Base-by-base conservation (phyloP, 2,329 filamentous ascomycete genomes). In the Penicillium brasilianum region DNA sequence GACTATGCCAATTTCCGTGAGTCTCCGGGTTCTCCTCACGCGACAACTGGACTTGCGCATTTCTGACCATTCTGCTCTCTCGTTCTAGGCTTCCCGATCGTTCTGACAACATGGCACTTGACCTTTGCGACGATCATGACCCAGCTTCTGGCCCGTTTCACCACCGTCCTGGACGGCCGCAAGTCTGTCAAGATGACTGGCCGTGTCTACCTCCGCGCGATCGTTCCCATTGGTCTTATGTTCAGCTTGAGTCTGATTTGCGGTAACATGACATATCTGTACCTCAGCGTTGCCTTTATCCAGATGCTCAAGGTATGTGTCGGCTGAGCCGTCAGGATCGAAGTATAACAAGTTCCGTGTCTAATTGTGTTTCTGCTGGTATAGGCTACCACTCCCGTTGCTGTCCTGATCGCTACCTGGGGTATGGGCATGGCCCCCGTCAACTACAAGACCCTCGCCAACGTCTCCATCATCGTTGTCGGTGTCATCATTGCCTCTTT, bases 171-270 rank as follows among this genome's bases (percentile, higher is more conserved):
- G 66, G 95, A 99, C 81, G 93, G 93, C 69, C 89, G 95, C 72
- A 97, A 97, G 83, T 91, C 90, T 46, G 93, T 98, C 62, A 96
- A 96, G 83, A 98, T 99, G 94, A 98, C 92, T 30, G 92, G 92
- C 69, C 90, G 90, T 66, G 89, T 98, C 72, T 98, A 98, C 79
- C 83, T 98, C 62, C 89, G 93, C 69, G 93, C 93, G 46, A 97
- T 98, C 69, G 89, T 97, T 36, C 94, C 94, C 59, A 97, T 98
- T 72, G 94, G 94, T 68, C 80, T 97, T 75, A 96, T 97, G 83
- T 98, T 97, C 88, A 95, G 91, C 76, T 83, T 97, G 83, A 95
- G 90, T 80, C 85, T 98, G 83, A 97, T 98, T 76, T 97, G 93
- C 80, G 93, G 93, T 75, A 98, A 98, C 83, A 81, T 96, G 80